Evolutionary conservation across 1,139 yeast genomes (phyloP), one percentile per base, ranked within the genome.

Genomic region (Suzukiozyma palmioleophila): DNA sequence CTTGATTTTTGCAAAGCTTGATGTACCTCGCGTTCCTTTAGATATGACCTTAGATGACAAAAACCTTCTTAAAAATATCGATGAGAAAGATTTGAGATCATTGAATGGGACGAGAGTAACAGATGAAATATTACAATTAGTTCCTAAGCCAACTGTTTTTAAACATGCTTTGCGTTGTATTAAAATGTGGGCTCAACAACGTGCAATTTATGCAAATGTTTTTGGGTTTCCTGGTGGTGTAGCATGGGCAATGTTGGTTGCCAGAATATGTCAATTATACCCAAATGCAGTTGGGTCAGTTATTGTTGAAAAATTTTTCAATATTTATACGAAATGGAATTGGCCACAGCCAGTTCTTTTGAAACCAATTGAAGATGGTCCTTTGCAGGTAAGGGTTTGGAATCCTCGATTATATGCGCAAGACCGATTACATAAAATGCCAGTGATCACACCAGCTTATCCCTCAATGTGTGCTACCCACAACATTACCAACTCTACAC

Each of bases 381-480:
- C 98, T 0, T 66, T 94, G 35, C 97, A 90, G 52, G 97, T 89
- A 0, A 75, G 96, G 45, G 95, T 92, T 4, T 92, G 99, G 99
- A 92, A 92, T 56, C 99, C 99, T 6, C 77, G 84, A 47, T 64
- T 92, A 3, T 92, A 92, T 54, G 81, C 90, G 2, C 86, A 79
- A 49, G 99, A 92, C 57, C 76, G 95, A 43, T 80, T 79, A 26
- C 99, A 92, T 61, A 72, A 81, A 49, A 94, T 92, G 98, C 99
- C 99, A 0, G 96, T 92, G n/a, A 92, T 92, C 40, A 92, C 99
- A 0, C 99, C 99, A 0, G 97, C 98, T 0, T 92, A 92, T 56
- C 99, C 99, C 0, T 89, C 97, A 1, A 92, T 92, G 98, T 92
- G 99, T 63, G 97, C 99, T 0, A 92, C 99, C 0, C 99, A 92